These are phyloP conservation scores for Microdochium bolleyi DNA, from an alignment of 2,329 filamentous ascomycete genomes.

Conservation along the genomic window DNA sequence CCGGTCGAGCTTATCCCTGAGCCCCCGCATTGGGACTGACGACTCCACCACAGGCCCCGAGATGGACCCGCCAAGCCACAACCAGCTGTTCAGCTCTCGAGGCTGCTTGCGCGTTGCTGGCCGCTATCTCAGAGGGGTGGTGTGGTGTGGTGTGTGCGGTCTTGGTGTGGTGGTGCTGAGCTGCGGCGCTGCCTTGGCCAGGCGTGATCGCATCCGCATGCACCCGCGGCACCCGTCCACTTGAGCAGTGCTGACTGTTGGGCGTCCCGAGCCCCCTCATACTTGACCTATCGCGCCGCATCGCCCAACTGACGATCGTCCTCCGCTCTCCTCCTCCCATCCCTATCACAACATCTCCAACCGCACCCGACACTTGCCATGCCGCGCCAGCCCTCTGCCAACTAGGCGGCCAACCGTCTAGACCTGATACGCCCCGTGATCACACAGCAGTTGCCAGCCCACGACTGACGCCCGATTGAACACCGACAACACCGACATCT, in stretches of 20 bases:
- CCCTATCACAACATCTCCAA: slow-evolving; percentile 3
- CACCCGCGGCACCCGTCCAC: no score
- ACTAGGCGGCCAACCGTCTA: slow-evolving; percentile 17
- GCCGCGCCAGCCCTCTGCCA: slow-evolving; percentile 12
- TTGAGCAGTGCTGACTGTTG: neutral
- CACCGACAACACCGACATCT: neutral
- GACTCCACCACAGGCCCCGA: neutral
- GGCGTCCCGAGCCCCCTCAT: neutral
- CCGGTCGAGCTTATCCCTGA: neutral
- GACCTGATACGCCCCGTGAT: slow-evolving; percentile 9
- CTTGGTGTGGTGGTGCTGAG: neutral
- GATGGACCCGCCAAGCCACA: neutral
- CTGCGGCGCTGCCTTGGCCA: neutral
- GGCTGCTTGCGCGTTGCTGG: neutral
- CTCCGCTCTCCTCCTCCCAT: neutral
- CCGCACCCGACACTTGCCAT: slow-evolving; percentile 3
- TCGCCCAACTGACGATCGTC: neutral
- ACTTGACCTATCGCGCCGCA: neutral
- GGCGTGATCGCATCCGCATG: neutral
- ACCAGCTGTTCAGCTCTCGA: neutral
- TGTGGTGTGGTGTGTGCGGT: no score
- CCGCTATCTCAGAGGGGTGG: no score
- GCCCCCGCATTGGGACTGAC: neutral
- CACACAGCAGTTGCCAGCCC: slow-evolving; percentile 8
- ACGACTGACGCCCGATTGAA: neutral